Evolutionary conservation across 1,284 basidiomycete genomes (phyloP), one percentile per base, ranked within the genome.

Genomic region (Trametes pubescens): DNA sequence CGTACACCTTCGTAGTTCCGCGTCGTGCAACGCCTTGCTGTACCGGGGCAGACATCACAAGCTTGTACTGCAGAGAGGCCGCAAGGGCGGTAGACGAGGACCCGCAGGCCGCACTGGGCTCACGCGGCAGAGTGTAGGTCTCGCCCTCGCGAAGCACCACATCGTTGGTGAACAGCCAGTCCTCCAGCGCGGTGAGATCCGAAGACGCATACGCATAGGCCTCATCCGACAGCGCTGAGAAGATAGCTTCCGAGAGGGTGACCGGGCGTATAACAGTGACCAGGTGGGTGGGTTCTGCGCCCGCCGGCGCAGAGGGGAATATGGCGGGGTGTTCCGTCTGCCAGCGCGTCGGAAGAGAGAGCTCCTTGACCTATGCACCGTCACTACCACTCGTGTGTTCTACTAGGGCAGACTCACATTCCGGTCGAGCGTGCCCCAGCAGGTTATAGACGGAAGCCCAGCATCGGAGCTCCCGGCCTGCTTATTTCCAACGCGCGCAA

Each of bases 41-140:
- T 26, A 90, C 88, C 0, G 94, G 94, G 64, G 92, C 86, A 4
- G 84, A 71, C 77, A 88, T 82, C 64, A 83, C 81, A 38, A 89
- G 67, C 38, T 65, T 72, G 62, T 79, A 77, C 38, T 77, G 40
- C 49, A 66, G 62, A 7, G 60, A 46, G 4, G 49, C 61, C n/a
- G 37, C 57, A 63, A 43, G 44, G 0, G 62, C 18, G 24, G 29
- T 13, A 2, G 58, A 48, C 7, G 61, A 43, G 13, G 61, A 59
- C 14, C n/a, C 51, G 10, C 57, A 32, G 14, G 16, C 49, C 21
- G 29, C 38, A 48, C 53, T 44, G 67, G 51, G 43, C 4, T 48
- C 49, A 18, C 59, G 34, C 26, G 67, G 13, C 35, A 82, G 62
- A 11, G 72, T 74, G 62, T 83, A 73, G 18, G 80, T 71, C 59